A percentile compares a stretch with the other conserved stretches of the same genome.
These are phyloP conservation scores for Pigoraptor vietnamica DNA, from an alignment of 78 protist genomes.

Conservation along the genomic window DNA sequence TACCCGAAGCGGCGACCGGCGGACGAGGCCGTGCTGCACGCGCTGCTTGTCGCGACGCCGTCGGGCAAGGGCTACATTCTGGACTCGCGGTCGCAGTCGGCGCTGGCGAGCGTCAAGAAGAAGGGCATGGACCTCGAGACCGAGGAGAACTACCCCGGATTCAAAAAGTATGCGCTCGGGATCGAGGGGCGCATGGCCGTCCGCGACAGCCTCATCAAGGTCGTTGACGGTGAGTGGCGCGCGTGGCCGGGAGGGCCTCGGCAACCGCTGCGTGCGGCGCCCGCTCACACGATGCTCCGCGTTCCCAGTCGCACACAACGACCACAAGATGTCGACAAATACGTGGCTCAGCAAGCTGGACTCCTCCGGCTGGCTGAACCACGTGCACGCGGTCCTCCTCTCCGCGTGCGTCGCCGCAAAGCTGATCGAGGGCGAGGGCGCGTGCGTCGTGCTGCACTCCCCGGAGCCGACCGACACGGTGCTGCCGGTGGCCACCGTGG, in stretches of 20 bases:
- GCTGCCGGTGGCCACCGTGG: background rate
- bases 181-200: background rate
- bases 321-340: background rate
- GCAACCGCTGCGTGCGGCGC: background rate
- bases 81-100: background rate
- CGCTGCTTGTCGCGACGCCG: background rate
- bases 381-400: background rate
- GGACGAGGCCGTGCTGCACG: background rate
- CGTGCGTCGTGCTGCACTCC: background rate
- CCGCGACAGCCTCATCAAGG: background rate
- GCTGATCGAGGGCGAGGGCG: background rate
- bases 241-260: too few relatives aligned
- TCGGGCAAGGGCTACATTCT: background rate
- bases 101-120: background rate
- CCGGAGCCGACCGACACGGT: background rate
- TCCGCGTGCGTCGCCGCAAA: background rate
- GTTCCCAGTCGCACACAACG: background rate
- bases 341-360: background rate
- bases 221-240: background rate
- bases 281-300: background rate
- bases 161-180: background rate
- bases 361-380: background rate
- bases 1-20: background rate
- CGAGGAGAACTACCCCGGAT: background rate
- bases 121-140: background rate